Evolutionary conservation across 495 filamentous ascomycete species (phyloP), one percentile per base, ranked within the genome.

Genomic region (Delitschia confertaspora): DNA sequence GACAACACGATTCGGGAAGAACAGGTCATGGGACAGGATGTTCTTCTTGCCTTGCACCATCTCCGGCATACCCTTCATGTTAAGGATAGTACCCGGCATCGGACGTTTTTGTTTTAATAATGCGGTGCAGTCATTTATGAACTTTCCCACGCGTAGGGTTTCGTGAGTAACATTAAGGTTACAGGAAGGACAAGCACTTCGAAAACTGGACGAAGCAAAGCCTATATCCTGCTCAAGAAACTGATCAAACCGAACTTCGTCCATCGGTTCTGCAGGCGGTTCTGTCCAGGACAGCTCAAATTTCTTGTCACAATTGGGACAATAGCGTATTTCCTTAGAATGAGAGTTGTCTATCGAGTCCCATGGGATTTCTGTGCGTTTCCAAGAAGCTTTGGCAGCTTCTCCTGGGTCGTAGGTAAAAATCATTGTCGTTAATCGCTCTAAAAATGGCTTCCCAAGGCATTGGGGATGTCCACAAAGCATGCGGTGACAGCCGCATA

Each of bases 391-490:
- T 2, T 45, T 40, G 27, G 60, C 65, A 30, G 73, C 71, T 4
- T 60, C 55, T 0, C 64, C 49, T 0, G 70, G 65, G 3, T 61
- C 65, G 56, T 86, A 91, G 33, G 67, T 69, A 51, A 88, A 81
- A 10, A 65, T 68, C 14, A 6, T 64, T 57, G 16, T 63, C 63
- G 52, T 89, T 70, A 49, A 93, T 88, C n/a, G 17, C 32, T 23
- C 57, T 25, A 40, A 65, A 59, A 25, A 91, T 63, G 10, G 67
- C 55, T 13, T 69, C 49, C 85, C 85, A 93, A 1, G 85, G 88
- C 39, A 94, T 72, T 2, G 77, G 77, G 2, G 72, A 69, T 4
- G 55, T 61, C 77, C 83, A 88, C 18, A 88, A 60, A 2, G 62
- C 53, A 45, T 72, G 66, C 26, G 79, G 63, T 0, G 73, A 76